A percentile compares a stretch with the other conserved stretches of the same genome.
These are phyloP conservation scores for Protostelium mycophagum DNA, from an alignment of 78 protist genomes.

Conservation along the genomic window DNA sequence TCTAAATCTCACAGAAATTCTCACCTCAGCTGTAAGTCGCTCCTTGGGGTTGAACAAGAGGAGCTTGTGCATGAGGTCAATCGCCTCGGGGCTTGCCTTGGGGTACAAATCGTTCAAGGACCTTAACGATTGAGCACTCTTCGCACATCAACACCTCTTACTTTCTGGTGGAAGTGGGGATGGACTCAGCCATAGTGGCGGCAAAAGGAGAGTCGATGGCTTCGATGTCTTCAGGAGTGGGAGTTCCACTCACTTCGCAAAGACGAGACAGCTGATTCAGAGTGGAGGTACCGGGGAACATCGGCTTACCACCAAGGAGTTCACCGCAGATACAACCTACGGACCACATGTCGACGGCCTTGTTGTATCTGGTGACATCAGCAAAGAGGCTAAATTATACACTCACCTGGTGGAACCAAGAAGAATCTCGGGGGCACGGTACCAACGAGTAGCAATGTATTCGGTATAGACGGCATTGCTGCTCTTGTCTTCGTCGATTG, in stretches of 20 bases:
- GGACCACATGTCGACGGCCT: slow-evolving; percentile 80
- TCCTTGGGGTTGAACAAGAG: slow-evolving; percentile 92
- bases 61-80: slow-evolving; percentile 82
- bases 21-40: slow-evolving; percentile 89
- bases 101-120: slow-evolving; percentile 78
- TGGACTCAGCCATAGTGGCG: slow-evolving; percentile 80
- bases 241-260: slow-evolving; percentile 85
- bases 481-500: slow-evolving; percentile 28
- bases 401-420: slow-evolving; percentile 83
- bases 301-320: slow-evolving; percentile 89
- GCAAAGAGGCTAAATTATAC: neutral
- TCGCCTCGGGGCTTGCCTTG: slow-evolving; percentile 87
- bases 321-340: slow-evolving; percentile 96
- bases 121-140: neutral
- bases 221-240: slow-evolving; percentile 81
- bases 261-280: slow-evolving; percentile 94
- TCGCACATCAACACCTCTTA: neutral
- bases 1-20: slow-evolving; percentile 68
- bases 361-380: slow-evolving; percentile 14
- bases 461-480: slow-evolving; percentile 91
- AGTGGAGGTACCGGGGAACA: slow-evolving; percentile 96
- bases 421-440: slow-evolving; percentile 97
- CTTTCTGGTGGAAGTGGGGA: slow-evolving; percentile 59
- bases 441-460: slow-evolving; percentile 96
- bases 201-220: slow-evolving; percentile 83